These are phyloP conservation scores for Sporothrix protearum DNA, from an alignment of 2,329 filamentous ascomycete genomes.

Conservation along the genomic window DNA sequence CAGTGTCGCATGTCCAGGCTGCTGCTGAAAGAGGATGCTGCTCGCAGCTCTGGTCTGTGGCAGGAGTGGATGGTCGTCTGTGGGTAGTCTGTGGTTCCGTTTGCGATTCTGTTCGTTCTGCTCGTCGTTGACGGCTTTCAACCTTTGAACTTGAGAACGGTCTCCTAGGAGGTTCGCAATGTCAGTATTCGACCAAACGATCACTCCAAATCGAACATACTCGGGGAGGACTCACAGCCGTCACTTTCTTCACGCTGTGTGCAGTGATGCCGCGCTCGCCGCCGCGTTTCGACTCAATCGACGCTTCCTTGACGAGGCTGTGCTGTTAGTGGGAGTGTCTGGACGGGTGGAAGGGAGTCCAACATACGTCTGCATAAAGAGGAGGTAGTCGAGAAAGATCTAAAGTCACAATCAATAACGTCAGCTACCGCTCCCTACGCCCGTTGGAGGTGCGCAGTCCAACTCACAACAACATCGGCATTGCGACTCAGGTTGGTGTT, in stretches of 20 bases:
- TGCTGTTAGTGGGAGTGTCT: neutral
- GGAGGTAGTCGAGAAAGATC: constrained; percentile 80
- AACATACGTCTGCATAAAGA: constrained; percentile 68
- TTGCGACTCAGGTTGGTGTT: constrained; percentile 78
- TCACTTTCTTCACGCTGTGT: constrained; percentile 72
- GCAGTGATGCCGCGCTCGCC: constrained; percentile 73
- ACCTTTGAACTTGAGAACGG: constrained; percentile 65
- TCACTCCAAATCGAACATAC: too few relatives aligned
- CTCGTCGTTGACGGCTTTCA: constrained; percentile 38
- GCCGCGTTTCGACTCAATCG: constrained; percentile 68
- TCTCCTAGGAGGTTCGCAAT: constrained; percentile 47
- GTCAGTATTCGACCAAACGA: neutral
- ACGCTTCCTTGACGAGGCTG: constrained; percentile 75
- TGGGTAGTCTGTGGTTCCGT: too few relatives aligned
- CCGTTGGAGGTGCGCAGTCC: constrained; percentile 1
- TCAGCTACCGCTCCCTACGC: constrained; percentile 22
- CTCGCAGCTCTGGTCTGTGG: too few relatives aligned
- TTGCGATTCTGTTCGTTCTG: too few relatives aligned
- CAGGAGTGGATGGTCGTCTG: too few relatives aligned
- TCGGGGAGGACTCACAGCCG: constrained; percentile 54
- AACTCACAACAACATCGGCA: constrained; percentile 72
- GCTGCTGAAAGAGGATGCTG: too few relatives aligned
- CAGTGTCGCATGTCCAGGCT: too few relatives aligned
- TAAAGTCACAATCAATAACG: constrained; percentile 37
- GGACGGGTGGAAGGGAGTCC: neutral